Conservation (phyloP, 805 yeast species). For the Teunomyces panamensis region DNA sequence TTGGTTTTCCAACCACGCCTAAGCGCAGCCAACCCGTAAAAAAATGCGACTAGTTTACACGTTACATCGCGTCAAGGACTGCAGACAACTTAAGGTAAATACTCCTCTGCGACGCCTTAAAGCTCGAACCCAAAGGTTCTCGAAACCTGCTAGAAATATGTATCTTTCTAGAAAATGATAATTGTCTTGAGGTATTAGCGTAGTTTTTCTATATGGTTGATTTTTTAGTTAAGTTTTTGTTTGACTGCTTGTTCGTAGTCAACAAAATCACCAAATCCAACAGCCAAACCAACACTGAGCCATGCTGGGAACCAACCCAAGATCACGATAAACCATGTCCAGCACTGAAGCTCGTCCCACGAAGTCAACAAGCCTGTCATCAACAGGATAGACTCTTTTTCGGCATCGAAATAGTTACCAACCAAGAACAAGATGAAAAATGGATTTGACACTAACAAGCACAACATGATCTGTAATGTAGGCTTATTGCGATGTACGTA, state of each 20-base stretch:
- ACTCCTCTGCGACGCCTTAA: too few relatives aligned
- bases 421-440: slow-evolving; percentile 27
- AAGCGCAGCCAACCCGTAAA: background rate
- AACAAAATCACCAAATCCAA: slow-evolving; percentile 27
- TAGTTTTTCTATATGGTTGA: background rate
- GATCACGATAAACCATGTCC: slow-evolving; percentile 79
- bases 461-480: slow-evolving; percentile 23
- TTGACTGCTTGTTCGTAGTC: slow-evolving; percentile 6
- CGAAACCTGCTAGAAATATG: background rate
- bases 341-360: slow-evolving; percentile 68
- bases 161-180: background rate
- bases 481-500: slow-evolving; percentile 9
- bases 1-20: slow-evolving; percentile 3
- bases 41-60: background rate
- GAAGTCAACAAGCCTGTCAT: slow-evolving; percentile 55
- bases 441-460: slow-evolving; percentile 53
- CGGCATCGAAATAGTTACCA: slow-evolving; percentile 27
- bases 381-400: slow-evolving; percentile 36
- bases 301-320: slow-evolving; percentile 85
- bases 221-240: background rate
- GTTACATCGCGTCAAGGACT: background rate
- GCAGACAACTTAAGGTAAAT: background rate
- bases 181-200: background rate
- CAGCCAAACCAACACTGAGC: slow-evolving; percentile 40
- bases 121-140: too few relatives aligned